A percentile compares a stretch with the other conserved stretches of the same genome.
These are phyloP conservation scores for Phellinidium pouzarii DNA, from an alignment of 1,284 basidiomycete species.

Conservation along the genomic window DNA sequence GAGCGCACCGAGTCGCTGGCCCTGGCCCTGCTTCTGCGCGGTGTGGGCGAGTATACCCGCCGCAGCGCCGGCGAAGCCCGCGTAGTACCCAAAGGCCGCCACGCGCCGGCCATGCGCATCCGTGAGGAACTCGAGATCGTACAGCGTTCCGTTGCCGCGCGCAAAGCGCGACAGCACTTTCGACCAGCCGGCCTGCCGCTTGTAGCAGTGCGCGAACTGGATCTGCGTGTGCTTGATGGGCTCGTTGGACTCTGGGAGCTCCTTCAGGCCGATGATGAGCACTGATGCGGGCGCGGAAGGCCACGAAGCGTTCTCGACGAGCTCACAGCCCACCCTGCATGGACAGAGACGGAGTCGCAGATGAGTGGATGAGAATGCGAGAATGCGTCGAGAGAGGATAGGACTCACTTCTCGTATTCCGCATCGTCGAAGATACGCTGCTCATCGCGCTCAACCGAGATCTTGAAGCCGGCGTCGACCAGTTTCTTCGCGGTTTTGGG, in stretches of 20 bases:
- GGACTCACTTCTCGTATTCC: slow-evolving; percentile 85
- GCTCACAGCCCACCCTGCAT: slow-evolving; percentile 80
- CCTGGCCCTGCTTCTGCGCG: slow-evolving; percentile 54
- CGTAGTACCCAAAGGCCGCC: slow-evolving; percentile 99
- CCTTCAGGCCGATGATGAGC: slow-evolving; percentile 95
- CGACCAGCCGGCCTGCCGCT: slow-evolving; percentile 92
- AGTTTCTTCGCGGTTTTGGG: slow-evolving; percentile 89
- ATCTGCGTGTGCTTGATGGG: slow-evolving; percentile 93
- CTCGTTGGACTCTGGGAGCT: slow-evolving; percentile 76
- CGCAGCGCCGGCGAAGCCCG: slow-evolving; percentile 96
- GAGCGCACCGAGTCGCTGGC: slow-evolving; percentile 53
- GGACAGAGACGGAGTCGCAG: neutral
- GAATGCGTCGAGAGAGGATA: slow-evolving; percentile 8
- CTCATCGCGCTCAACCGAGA: slow-evolving; percentile 89
- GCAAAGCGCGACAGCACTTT: slow-evolving; percentile 85
- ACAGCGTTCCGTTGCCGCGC: slow-evolving; percentile 82
- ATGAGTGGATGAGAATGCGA: neutral
- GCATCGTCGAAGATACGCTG: slow-evolving; percentile 94
- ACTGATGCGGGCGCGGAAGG: slow-evolving; percentile 66
- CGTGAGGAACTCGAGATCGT: slow-evolving; percentile 95
- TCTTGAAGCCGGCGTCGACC: slow-evolving; percentile 87
- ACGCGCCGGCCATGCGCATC: slow-evolving; percentile 85
- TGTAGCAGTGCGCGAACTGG: slow-evolving; percentile 99
- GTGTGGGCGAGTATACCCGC: slow-evolving; percentile 85
- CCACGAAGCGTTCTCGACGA: slow-evolving; percentile 91